A percentile compares a stretch with the other conserved stretches of the same genome.
Conservation (phyloP, 2,329 filamentous ascomycete species). For the Karstenula rhodostoma region DNA sequence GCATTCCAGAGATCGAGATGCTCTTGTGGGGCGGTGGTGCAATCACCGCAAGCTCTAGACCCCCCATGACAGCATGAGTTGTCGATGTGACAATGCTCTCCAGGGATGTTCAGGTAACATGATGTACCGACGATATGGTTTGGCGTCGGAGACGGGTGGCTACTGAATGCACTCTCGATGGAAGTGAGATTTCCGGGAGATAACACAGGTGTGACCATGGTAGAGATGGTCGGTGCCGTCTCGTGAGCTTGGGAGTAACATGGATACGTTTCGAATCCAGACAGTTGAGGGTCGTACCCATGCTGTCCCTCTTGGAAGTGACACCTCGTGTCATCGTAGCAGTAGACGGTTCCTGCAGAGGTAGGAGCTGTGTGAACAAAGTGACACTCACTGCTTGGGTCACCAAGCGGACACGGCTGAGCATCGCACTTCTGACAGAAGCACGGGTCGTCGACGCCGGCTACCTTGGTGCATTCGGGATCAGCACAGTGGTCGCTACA, state of each 20-base stretch:
- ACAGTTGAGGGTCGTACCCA: slow-evolving; percentile 29
- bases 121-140: slow-evolving; percentile 23
- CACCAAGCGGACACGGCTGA: slow-evolving; percentile 42
- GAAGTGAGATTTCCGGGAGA: slow-evolving; percentile 46
- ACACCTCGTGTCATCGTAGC: slow-evolving; percentile 44
- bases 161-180: slow-evolving; percentile 38
- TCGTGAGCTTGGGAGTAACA: slow-evolving; percentile 41
- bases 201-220: slow-evolving; percentile 36
- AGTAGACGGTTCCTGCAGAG: slow-evolving; percentile 42
- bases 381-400: slow-evolving; percentile 43
- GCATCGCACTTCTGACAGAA: slow-evolving; percentile 46
- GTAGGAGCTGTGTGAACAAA: slow-evolving; percentile 42
- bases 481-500: slow-evolving; percentile 46
- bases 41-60: slow-evolving; percentile 40
- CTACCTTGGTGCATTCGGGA: slow-evolving; percentile 44
- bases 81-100: slow-evolving; percentile 47
- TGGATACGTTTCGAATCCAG: slow-evolving; percentile 39
- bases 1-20: slow-evolving; percentile 39
- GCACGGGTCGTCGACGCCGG: slow-evolving; percentile 43
- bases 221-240: slow-evolving; percentile 34
- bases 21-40: slow-evolving; percentile 32
- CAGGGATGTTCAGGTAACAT: slow-evolving; percentile 41
- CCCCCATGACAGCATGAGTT: slow-evolving; percentile 47
- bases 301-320: slow-evolving; percentile 44
- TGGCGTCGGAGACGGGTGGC: slow-evolving; percentile 35